Evolutionary conservation across 441 rosid genomes (phyloP).

Genomic region (Populus hybrid): DNA sequence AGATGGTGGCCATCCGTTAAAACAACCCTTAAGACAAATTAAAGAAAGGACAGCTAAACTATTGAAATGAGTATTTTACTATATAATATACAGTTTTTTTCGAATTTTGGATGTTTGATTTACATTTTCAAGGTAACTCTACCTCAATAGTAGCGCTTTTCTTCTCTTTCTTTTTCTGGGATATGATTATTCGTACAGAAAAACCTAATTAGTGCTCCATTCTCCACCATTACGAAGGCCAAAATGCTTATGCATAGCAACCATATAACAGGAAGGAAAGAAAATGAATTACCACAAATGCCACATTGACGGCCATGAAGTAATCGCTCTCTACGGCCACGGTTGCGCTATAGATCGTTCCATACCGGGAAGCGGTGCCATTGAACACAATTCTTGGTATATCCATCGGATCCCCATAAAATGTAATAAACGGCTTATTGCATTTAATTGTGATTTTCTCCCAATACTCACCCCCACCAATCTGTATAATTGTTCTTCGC

Average conservation of each 20-base stretch:
- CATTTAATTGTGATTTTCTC: conserved; percentile 38
- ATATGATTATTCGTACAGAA: not conserved
- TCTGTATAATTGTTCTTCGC: conserved; percentile 29
- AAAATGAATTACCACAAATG: conserved; percentile 25
- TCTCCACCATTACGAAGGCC: not conserved
- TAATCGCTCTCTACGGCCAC: conserved; percentile 37
- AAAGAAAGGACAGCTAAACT: not conserved
- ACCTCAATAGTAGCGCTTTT: not conserved
- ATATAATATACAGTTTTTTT: not conserved
- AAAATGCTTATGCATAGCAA: not conserved
- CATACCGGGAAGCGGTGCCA: conserved; percentile 36
- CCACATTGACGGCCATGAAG: conserved; percentile 38
- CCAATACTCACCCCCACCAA: conserved; percentile 28
- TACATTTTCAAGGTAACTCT: not conserved
- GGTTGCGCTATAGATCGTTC: conserved; percentile 45
- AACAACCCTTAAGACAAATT: not conserved
- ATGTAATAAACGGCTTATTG: conserved; percentile 30
- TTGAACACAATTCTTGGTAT: conserved; percentile 27
- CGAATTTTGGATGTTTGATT: not conserved
- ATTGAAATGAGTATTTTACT: no score
- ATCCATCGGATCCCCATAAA: conserved; percentile 27
- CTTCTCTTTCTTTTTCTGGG: not conserved
- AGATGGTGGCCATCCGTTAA: not conserved
- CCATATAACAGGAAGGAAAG: not conserved
- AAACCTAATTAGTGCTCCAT: not conserved